Conservation (phyloP, 768 basidiomycete genomes). For the Exidia glandulosa region DNA sequence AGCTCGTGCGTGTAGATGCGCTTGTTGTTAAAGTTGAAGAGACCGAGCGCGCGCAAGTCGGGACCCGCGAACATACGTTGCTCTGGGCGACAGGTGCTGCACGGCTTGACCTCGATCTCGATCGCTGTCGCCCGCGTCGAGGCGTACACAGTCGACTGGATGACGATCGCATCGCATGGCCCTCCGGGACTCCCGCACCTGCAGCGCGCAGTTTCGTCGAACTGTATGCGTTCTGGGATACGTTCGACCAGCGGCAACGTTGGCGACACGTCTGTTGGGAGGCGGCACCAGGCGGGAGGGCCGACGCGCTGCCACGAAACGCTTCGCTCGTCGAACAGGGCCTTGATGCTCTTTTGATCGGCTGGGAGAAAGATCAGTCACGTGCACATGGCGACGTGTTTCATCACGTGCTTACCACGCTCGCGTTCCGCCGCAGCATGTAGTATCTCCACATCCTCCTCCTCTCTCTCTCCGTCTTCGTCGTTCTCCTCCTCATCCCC, state of each 20-base stretch:
- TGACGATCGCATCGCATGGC: no score
- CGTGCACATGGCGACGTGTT: no score
- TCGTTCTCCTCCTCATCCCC: neutral
- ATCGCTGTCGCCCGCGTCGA: neutral
- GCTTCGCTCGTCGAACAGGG: neutral
- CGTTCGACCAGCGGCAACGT: neutral
- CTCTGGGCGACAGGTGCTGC: neutral
- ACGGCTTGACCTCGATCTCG: neutral
- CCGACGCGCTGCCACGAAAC: neutral
- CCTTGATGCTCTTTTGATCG: neutral
- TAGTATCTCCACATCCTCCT: neutral
- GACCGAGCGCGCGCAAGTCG: slow-evolving; percentile 4
- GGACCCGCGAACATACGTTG: slow-evolving; percentile 3
- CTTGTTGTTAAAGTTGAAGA: slow-evolving; percentile 12
- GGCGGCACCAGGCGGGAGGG: neutral
- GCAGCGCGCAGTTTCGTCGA: neutral
- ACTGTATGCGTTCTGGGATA: neutral
- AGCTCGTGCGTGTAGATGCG: slow-evolving; percentile 12
- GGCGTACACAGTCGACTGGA: neutral
- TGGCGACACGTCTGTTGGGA: neutral
- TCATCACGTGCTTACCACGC: neutral
- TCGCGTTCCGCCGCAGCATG: neutral
- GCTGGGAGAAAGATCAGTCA: neutral
- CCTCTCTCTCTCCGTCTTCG: neutral
- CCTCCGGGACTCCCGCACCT: neutral